Conservation (phyloP, 148 eudicot genomes). For the Vaccinium myrtillus region DNA sequence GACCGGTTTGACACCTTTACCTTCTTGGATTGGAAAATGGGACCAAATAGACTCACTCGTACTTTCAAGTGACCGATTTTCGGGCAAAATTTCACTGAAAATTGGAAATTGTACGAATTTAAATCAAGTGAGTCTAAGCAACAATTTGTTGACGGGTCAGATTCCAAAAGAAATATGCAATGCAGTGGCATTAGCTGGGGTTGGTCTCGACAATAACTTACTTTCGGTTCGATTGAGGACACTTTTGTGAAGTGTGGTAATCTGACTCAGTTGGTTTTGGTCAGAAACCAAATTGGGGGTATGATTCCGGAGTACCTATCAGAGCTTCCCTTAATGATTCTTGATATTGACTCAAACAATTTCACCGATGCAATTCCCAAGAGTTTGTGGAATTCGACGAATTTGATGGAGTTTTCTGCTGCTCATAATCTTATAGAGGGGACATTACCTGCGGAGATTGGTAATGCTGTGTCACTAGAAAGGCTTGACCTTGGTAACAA, state of each 20-base stretch:
- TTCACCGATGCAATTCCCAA: slow-evolving; percentile 39
- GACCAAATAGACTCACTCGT: slow-evolving; percentile 29
- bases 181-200: slow-evolving; percentile 27
- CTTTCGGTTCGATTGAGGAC: slow-evolving; percentile 35
- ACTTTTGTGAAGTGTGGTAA: slow-evolving; percentile 41
- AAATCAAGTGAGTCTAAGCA: no score
- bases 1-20: not conserved
- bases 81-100: slow-evolving; percentile 43
- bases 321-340: slow-evolving; percentile 40
- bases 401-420: slow-evolving; percentile 48
- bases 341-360: no score
- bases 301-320: slow-evolving; percentile 38
- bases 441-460: slow-evolving; percentile 33
- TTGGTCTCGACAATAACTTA: slow-evolving; percentile 40
- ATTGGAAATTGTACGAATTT: slow-evolving; percentile 47
- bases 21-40: slow-evolving; percentile 52
- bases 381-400: slow-evolving; percentile 37
- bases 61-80: slow-evolving; percentile 40
- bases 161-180: slow-evolving; percentile 49
- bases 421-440: slow-evolving; percentile 43
- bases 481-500: slow-evolving; percentile 44
- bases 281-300: slow-evolving; percentile 39
- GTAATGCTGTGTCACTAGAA: slow-evolving; percentile 31
- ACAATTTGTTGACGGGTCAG: no score
- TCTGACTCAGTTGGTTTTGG: slow-evolving; percentile 35